These are phyloP conservation scores for Diplotaxis tenuifolia DNA, from an alignment of 345 rosid genomes.

Conservation along the genomic window DNA sequence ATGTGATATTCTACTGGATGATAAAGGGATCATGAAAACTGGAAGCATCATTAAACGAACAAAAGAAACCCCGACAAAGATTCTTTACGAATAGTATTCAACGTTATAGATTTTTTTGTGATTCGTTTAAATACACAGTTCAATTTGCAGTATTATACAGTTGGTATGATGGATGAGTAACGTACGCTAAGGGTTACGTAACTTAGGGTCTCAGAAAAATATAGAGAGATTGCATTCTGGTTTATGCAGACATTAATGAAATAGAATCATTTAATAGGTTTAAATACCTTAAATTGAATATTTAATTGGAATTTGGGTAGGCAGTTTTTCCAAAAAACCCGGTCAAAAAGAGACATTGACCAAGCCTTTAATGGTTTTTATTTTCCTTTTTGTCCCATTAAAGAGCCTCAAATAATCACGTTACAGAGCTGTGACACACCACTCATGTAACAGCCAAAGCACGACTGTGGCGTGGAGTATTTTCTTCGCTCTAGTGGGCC, in stretches of 20 bases:
- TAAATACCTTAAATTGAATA: conserved; percentile 33
- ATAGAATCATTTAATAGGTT: conserved; percentile 12
- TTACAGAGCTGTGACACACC: conserved; percentile 26
- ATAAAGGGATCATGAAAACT: background rate
- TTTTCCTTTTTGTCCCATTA: background rate
- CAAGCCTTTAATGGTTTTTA: conserved; percentile 2
- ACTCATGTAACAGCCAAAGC: conserved; percentile 33
- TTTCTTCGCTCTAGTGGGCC: conserved; percentile 1
- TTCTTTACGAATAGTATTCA: conserved; percentile 6
- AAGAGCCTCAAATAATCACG: conserved; percentile 25
- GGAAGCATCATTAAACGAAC: background rate
- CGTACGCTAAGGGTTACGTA: conserved; percentile 12
- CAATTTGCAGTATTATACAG: background rate
- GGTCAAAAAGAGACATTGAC: conserved; percentile 40
- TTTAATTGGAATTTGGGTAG: conserved; percentile 23
- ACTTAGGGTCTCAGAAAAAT: background rate
- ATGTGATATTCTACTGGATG: background rate
- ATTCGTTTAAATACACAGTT: background rate
- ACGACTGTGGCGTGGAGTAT: conserved; percentile 32
- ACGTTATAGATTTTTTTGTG: background rate
- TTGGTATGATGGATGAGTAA: background rate
- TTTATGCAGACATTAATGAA: background rate
- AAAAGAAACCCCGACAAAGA: background rate
- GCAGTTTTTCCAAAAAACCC: conserved; percentile 30
- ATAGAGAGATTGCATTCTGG: background rate